phyloP scores from a whole-genome alignment of 2,329 filamentous ascomycete species.

The Alternaria triticimaculans region DNA sequence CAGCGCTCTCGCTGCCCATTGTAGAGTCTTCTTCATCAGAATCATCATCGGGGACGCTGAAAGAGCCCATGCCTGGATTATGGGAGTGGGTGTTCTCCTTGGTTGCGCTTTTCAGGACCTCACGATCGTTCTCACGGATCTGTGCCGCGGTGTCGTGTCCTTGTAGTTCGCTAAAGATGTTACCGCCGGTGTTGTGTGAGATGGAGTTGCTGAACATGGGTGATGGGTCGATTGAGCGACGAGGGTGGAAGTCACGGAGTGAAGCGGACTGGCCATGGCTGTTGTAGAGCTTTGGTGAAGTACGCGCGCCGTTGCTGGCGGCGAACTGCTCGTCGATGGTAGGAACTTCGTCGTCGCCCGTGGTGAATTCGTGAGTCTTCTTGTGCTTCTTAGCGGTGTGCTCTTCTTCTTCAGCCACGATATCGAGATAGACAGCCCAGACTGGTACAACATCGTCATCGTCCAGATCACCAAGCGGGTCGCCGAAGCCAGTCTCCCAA shows the following conservation, averaged over 20 bases:
- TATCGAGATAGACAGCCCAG: constrained; percentile 40
- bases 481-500: constrained; percentile 42
- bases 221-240: constrained; percentile 37
- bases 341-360: constrained; percentile 23
- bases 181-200: constrained; percentile 27
- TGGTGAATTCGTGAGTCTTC: constrained; percentile 10
- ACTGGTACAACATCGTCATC: constrained; percentile 38
- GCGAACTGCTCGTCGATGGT: constrained; percentile 31
- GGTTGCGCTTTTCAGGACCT: constrained; percentile 19
- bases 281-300: constrained; percentile 21
- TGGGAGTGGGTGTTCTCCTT: constrained; percentile 15
- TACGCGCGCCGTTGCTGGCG: constrained; percentile 6
- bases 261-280: constrained; percentile 33
- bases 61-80: constrained; percentile 23
- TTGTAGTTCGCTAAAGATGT: constrained; percentile 39
- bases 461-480: constrained; percentile 34
- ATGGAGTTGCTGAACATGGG: constrained; percentile 38
- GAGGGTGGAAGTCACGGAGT: constrained; percentile 35
- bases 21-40: constrained; percentile 28
- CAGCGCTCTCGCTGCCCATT: constrained; percentile 21
- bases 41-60: constrained; percentile 31
- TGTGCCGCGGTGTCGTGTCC: constrained; percentile 20
- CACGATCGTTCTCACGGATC: constrained; percentile 22
- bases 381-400: constrained; percentile 34
- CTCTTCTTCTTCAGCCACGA: constrained; percentile 32